Base-by-base conservation (phyloP, 1,284 basidiomycete species). In the Rhodotorula sp. region DNA sequence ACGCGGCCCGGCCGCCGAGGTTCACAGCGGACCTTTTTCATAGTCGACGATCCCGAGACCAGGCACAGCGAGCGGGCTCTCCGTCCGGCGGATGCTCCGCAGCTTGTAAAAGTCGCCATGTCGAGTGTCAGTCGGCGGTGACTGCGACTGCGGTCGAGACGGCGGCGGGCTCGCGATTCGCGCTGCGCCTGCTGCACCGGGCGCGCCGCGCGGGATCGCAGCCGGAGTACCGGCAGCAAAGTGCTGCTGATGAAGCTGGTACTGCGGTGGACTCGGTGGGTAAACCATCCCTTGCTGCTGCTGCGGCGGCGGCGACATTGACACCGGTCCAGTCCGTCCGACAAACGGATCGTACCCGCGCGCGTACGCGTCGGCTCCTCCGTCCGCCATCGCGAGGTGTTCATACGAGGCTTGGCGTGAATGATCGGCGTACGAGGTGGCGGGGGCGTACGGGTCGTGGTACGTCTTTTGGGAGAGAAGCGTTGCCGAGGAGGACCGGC, bases 381-480 rank as follows among this genome's bases (percentile, higher is more conserved):
- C 68, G 31, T 68, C 66, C 14, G 34, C 56, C 64, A 70, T 68
- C 3, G 71, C 71, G 49, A 76, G 65, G 18, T 68, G 64, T 51
- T 74, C 75, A 66, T 69, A 68, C n/a, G 65, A 70, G 23, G 64
- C 68, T n/a, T 64, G 48, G 31, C 64, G 64, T 4, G 51, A 49
- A 56, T 67, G 59, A 39, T 46, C 52, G 43, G 16, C 15, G 16
- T 23, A 39, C 39, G n/a, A 54, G 7, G 58, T 59, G 0, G 18
- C 18, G 58, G 21, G 7, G 10, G 52, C 62, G 52, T 64, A 64
- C 16, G 62, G 52, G 52, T 64, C 62, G 62, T n/a, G 51, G 26
- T 57, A 57, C 6, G 34, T 16, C 46, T 39, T 20, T 3, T 59
- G 58, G 31, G 56, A 62, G 39, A 70, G 62, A 10, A 70, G 63